Percentiles rank a stretch among this genome's conserved stretches.
phyloP scores from a whole-genome alignment of 2,329 filamentous ascomycete species.

The Pseudogymnoascus sp. region DNA sequence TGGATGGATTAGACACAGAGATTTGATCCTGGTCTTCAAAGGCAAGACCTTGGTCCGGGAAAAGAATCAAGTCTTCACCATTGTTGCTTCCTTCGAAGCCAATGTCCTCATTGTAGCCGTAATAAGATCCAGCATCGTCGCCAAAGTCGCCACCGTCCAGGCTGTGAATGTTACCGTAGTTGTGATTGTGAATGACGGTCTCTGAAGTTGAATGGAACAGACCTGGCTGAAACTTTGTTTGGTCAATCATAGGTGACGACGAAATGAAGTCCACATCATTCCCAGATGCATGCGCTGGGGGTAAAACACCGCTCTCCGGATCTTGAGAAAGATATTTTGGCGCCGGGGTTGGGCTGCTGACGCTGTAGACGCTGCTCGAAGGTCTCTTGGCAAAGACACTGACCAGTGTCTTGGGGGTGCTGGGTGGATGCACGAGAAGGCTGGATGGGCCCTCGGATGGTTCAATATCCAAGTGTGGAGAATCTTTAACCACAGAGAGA shows the following conservation, averaged over 20 bases:
- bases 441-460: not conserved
- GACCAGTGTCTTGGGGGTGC: not conserved
- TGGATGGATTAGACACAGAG: not conserved
- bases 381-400: not conserved
- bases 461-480: not conserved
- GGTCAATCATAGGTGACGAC: not conserved
- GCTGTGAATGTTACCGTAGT: not conserved
- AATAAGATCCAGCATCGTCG: not conserved
- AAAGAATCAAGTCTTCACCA: not conserved
- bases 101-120: not conserved
- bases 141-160: not conserved
- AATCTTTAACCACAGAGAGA: not conserved
- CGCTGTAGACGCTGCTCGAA: not conserved
- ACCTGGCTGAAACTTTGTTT: not conserved
- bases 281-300: not conserved
- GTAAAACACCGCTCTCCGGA: not conserved
- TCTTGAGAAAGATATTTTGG: not conserved
- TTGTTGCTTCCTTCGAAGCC: not conserved
- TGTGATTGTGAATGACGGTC: not conserved
- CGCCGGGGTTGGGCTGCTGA: not conserved
- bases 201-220: not conserved
- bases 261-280: not conserved
- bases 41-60: not conserved
- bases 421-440: not conserved
- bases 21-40: not conserved